These are phyloP conservation scores for Ceratocystis ficicola DNA, from an alignment of 2,329 filamentous ascomycete species.

Conservation along the genomic window DNA sequence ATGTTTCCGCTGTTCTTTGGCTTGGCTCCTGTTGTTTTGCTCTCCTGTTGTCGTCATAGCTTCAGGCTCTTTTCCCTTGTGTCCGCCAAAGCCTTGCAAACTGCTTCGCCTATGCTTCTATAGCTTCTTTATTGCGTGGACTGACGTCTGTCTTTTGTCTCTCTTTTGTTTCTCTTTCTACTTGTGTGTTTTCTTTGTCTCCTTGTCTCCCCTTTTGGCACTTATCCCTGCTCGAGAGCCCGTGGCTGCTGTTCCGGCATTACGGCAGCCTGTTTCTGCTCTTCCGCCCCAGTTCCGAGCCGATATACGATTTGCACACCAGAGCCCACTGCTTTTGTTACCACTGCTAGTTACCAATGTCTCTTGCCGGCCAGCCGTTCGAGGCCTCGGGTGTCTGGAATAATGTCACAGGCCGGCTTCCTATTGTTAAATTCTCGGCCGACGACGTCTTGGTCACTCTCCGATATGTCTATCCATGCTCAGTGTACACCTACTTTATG, in stretches of 20 bases:
- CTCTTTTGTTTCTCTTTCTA: neutral
- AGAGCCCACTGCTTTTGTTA: neutral
- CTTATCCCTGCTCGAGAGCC: neutral
- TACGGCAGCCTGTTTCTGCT: neutral
- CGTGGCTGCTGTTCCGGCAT: neutral
- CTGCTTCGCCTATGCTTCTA: neutral
- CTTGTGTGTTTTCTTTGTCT: neutral
- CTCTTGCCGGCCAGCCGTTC: neutral
- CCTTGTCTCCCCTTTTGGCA: neutral
- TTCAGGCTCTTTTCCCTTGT: neutral
- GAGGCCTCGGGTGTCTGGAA: neutral
- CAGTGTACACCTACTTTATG: conserved; percentile 47
- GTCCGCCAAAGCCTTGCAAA: neutral
- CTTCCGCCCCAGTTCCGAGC: neutral
- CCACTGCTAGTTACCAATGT: neutral
- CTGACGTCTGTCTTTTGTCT: neutral
- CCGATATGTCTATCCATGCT: conserved; percentile 47
- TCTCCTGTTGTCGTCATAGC: neutral
- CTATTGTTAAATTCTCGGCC: conserved; percentile 5
- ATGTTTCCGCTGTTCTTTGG: neutral
- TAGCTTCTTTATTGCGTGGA: neutral
- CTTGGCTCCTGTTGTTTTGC: neutral
- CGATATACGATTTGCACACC: neutral
- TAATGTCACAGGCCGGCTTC: neutral
- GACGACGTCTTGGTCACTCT: conserved; percentile 11